Conservation (phyloP, 2,329 filamentous ascomycete species). For the Neofusicoccum parvum region DNA sequence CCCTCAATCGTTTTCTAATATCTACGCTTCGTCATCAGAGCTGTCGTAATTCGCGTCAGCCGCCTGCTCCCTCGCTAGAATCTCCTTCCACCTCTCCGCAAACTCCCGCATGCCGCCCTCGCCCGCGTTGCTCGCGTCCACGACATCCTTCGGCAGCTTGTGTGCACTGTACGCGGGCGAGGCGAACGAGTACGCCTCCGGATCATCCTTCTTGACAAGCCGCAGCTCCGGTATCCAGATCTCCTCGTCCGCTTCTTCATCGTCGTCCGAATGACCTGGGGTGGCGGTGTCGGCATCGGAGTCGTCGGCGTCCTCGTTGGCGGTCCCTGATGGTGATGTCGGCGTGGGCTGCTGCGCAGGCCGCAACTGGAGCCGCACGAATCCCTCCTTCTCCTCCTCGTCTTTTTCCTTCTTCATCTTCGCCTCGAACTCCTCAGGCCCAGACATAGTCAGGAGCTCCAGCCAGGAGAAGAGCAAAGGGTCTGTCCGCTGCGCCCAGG, state of each 20-base stretch:
- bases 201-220: conserved; percentile 80
- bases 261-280: conserved; percentile 32
- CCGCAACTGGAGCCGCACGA: neutral
- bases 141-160: conserved; percentile 91
- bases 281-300: neutral
- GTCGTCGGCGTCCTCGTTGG: neutral
- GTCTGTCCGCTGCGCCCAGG: conserved; percentile 89
- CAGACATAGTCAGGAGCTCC: conserved; percentile 75
- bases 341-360: neutral
- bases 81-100: conserved; percentile 52
- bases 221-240: conserved; percentile 74
- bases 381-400: neutral
- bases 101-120: conserved; percentile 76
- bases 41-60: conserved; percentile 28
- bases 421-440: conserved; percentile 53
- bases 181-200: conserved; percentile 83
- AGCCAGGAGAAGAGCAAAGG: conserved; percentile 86
- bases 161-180: conserved; percentile 91
- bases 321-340: neutral
- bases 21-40: neutral
- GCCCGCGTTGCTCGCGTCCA: conserved; percentile 62
- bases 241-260: conserved; percentile 56
- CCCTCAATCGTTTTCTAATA: no score
- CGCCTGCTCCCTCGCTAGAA: conserved; percentile 44
- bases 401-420: conserved; percentile 1